Evolutionary conservation across 768 basidiomycete genomes (phyloP).

Genomic region (Tephrocybe sp.): DNA sequence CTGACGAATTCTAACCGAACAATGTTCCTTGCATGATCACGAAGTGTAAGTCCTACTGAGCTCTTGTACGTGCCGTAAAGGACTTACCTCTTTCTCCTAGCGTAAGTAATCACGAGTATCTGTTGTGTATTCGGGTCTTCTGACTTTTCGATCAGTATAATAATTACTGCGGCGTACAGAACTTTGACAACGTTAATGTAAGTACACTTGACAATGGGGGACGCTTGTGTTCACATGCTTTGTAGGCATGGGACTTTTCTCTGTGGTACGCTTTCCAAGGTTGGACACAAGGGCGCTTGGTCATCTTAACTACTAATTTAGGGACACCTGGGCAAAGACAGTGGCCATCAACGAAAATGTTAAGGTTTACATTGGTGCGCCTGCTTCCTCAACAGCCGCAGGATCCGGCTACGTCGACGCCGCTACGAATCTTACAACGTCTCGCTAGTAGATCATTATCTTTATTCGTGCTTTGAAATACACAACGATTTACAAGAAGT

Average conservation of each 20-base stretch:
- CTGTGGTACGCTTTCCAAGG: slow-evolving; percentile 32
- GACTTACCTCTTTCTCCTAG: background rate
- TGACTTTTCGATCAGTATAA: too few relatives aligned
- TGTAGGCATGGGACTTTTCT: slow-evolving; percentile 47
- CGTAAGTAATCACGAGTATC: slow-evolving; percentile 8
- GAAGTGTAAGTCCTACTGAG: slow-evolving; percentile 20
- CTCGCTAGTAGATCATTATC: too few relatives aligned
- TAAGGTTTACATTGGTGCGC: slow-evolving; percentile 58
- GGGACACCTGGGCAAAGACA: slow-evolving; percentile 61
- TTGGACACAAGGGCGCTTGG: background rate
- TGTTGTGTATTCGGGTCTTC: too few relatives aligned
- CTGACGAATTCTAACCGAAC: background rate
- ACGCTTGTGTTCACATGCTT: background rate
- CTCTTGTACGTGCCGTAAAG: too few relatives aligned
- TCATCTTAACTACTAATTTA: slow-evolving; percentile 1
- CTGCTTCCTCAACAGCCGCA: slow-evolving; percentile 50
- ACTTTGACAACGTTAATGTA: slow-evolving; percentile 42
- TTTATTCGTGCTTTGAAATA: too few relatives aligned
- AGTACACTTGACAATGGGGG: slow-evolving; percentile 8
- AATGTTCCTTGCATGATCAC: background rate
- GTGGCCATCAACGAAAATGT: slow-evolving; percentile 51
- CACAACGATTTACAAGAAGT: too few relatives aligned
- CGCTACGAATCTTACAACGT: too few relatives aligned
- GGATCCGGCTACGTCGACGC: slow-evolving; percentile 53
- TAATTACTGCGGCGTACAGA: slow-evolving; percentile 31